phyloP scores from a whole-genome alignment of 148 eudicot species.

The Tetragonia tetragonoides region DNA sequence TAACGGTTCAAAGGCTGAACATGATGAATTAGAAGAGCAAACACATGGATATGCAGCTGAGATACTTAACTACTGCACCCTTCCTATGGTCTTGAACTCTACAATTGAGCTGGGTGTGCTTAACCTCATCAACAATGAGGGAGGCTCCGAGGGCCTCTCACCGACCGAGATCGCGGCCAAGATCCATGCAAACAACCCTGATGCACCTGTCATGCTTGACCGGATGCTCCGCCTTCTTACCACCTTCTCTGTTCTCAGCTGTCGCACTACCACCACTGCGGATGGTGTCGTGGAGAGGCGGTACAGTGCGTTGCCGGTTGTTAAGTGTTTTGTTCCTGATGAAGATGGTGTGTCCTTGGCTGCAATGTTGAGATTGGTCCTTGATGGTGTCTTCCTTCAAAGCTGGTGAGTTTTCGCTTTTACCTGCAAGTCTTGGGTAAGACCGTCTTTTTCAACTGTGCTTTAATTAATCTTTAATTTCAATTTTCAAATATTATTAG shows the following conservation, averaged over 20 bases:
- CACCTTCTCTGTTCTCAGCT: constrained; percentile 18
- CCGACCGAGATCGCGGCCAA: constrained; percentile 1
- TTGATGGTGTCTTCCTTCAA: constrained; percentile 18
- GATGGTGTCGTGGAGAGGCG: constrained; percentile 16
- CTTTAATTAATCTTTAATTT: no score
- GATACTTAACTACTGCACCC: constrained; percentile 14
- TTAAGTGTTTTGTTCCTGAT: constrained; percentile 22
- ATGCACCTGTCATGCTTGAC: constrained; percentile 25
- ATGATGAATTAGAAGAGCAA: not conserved
- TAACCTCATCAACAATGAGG: constrained; percentile 7
- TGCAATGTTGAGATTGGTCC: constrained; percentile 17
- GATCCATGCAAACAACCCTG: constrained; percentile 18
- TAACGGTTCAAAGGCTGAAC: not conserved
- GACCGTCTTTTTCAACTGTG: no score
- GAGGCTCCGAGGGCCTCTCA: not conserved
- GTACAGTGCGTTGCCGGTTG: constrained; percentile 13
- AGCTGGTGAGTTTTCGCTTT: constrained; percentile 17
- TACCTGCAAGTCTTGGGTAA: not conserved
- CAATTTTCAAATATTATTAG: not conserved
- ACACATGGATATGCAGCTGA: constrained; percentile 17
- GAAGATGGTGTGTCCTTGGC: constrained; percentile 28
- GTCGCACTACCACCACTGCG: not conserved
- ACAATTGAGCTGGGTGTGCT: constrained; percentile 20
- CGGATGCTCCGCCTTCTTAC: constrained; percentile 24
- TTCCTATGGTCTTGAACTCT: constrained; percentile 26